A percentile compares a stretch with the other conserved stretches of the same genome.
phyloP scores from a whole-genome alignment of 257 asterid genomes.

The Capsicum rhomboideum region DNA sequence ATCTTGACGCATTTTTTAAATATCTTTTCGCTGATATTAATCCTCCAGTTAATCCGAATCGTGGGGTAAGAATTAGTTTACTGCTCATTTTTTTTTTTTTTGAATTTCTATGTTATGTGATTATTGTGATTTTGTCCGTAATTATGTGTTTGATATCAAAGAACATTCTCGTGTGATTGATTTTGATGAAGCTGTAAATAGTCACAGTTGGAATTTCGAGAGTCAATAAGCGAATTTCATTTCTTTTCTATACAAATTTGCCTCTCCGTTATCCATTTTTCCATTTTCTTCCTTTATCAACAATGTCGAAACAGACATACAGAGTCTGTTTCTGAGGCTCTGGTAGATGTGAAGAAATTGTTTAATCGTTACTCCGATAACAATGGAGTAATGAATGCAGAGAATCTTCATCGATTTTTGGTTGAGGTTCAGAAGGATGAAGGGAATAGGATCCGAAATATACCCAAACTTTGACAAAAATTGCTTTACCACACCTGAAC shows the following conservation, averaged over 20 bases:
- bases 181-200: too few species aligned
- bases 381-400: conserved; percentile 43
- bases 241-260: background rate
- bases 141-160: background rate
- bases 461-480: too few species aligned
- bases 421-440: conserved; percentile 58
- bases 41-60: conserved; percentile 44
- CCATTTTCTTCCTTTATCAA: background rate
- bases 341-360: conserved; percentile 33
- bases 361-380: conserved; percentile 37
- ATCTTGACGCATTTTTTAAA: conserved; percentile 41
- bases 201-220: too few species aligned
- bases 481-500: too few species aligned
- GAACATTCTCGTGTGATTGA: background rate
- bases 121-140: background rate
- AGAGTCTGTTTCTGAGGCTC: conserved; percentile 71
- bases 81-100: background rate
- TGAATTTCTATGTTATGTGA: background rate
- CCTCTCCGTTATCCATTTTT: background rate
- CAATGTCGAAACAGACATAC: conserved; percentile 46
- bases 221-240: background rate
- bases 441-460: too few species aligned
- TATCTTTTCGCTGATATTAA: conserved; percentile 48
- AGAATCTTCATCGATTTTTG: conserved; percentile 43
- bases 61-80: conserved; percentile 29